These are phyloP conservation scores for Colletotrichum sp. DNA, from an alignment of 2,329 filamentous ascomycete genomes.

Conservation along the genomic window DNA sequence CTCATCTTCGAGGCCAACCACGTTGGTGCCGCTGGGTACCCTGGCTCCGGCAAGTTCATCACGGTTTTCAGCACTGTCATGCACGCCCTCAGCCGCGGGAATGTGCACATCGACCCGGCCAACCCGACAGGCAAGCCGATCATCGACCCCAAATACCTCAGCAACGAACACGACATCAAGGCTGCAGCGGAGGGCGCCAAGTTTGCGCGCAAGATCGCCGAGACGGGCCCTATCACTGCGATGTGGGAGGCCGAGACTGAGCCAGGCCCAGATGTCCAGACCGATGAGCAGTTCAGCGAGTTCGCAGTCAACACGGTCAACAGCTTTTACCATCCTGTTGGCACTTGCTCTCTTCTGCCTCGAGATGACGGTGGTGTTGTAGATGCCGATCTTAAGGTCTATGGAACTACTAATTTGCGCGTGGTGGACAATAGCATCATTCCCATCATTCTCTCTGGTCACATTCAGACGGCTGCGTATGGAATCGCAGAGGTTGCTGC, in stretches of 20 bases:
- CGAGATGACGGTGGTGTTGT: slow-evolving; percentile 44
- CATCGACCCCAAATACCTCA: slow-evolving; percentile 30
- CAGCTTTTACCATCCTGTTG: slow-evolving; percentile 39
- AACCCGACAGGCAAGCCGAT: slow-evolving; percentile 31
- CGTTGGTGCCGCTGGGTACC: slow-evolving; percentile 32
- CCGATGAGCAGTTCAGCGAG: slow-evolving; percentile 3
- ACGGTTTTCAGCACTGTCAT: slow-evolving; percentile 17
- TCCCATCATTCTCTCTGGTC: slow-evolving; percentile 46
- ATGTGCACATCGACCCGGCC: slow-evolving; percentile 30
- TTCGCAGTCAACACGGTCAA: background rate
- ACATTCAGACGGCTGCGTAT: slow-evolving; percentile 53
- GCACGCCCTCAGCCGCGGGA: slow-evolving; percentile 27
- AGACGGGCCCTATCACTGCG: background rate
- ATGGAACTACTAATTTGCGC: slow-evolving; percentile 46
- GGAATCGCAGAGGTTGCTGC: slow-evolving; percentile 48
- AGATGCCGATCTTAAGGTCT: slow-evolving; percentile 41
- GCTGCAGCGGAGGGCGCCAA: slow-evolving; percentile 32
- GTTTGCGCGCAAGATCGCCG: slow-evolving; percentile 25
- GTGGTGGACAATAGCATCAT: slow-evolving; percentile 49
- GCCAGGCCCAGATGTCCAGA: slow-evolving; percentile 5
- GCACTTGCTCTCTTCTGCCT: slow-evolving; percentile 46
- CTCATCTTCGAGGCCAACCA: slow-evolving; percentile 34
- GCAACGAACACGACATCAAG: slow-evolving; percentile 35
- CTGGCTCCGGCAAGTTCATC: slow-evolving; percentile 27
- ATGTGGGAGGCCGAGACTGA: slow-evolving; percentile 13